Base-by-base conservation (phyloP, 1,284 basidiomycete species). In the Butyriboletus appendiculatus region DNA sequence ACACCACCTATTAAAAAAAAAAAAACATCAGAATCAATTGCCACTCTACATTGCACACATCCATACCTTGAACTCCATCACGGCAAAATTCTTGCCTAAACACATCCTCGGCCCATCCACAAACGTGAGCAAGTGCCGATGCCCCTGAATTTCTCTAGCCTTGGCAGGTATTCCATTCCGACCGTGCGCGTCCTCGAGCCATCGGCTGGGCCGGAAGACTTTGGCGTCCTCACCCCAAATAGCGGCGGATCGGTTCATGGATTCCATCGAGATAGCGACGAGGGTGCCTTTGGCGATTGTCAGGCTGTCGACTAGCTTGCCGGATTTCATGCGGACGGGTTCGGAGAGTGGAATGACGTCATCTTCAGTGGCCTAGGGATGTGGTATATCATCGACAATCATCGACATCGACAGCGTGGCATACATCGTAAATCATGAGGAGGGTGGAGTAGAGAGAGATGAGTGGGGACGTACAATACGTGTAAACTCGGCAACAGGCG, bases 301-400 rank as follows among this genome's bases (percentile, higher is more conserved):
- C 34, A 85, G 62, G 32, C 67, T 70, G 34, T 72, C 64, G 12
- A 78, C 66, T 0, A 59, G 52, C 35, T 73, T 55, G 0, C 80
- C 80, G 0, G 67, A 58, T 4, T 62, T 51, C 0, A 74, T 74
- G 30, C 38, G 45, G 14, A 48, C n/a, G 0, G 48, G 41, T 40
- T 52, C 35, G 9, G 44, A 53, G 12, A 84, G 74, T 0, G 81
- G 82, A 15, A 85, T 73, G 2, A 83, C 62, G 52, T 84, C 81
- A 59, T 83, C 79, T 71, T 83, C 65, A 28, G 66, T 57, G 0
- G 62, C 81, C 43, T 57, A 26, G 15, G 11, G 8, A 24, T 4
- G 8, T 18, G 16, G 14, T 7, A n/a, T 20, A n/a, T 15, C 16
- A 24, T 18, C n/a, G 5, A 8, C n/a, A 28, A 9, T 12, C 7